Evolutionary conservation across 352 stramenopile genomes (phyloP).

Genomic region (Globisporangium echinulatum): DNA sequence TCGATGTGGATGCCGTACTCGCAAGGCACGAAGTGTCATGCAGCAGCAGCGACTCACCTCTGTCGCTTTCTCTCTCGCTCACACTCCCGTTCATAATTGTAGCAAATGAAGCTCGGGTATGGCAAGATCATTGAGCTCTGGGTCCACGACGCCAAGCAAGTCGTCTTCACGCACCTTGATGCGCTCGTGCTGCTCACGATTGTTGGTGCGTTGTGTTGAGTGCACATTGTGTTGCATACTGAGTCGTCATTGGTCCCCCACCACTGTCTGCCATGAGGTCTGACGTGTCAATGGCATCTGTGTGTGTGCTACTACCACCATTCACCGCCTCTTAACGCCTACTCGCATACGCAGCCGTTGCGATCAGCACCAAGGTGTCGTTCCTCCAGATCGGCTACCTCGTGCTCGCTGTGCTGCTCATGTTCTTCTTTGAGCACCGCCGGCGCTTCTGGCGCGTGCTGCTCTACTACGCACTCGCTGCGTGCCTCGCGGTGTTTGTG

Average conservation of each 20-base stretch:
- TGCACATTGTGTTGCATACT: no score
- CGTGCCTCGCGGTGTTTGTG: conserved; percentile 72
- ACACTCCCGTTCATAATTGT: neutral
- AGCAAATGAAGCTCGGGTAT: conserved; percentile 54
- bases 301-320: neutral
- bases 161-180: conserved; percentile 74
- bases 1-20: no score
- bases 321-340: no score
- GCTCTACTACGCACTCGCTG: conserved; percentile 58
- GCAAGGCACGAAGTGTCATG: neutral
- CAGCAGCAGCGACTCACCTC: no score
- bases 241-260: neutral
- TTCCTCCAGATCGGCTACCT: conserved; percentile 84
- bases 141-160: conserved; percentile 61
- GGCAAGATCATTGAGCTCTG: conserved; percentile 48
- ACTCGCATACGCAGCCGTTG: conserved; percentile 39
- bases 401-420: conserved; percentile 67
- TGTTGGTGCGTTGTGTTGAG: conserved; percentile 32
- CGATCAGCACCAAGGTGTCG: conserved; percentile 71
- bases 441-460: conserved; percentile 74
- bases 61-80: no score
- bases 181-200: conserved; percentile 77
- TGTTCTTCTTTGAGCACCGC: conserved; percentile 78
- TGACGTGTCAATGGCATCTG: neutral
- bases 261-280: neutral